Evolutionary conservation across 1,284 basidiomycete genomes (phyloP), one percentile per base, ranked within the genome.

Genomic region (Boletus semigastroideus): DNA sequence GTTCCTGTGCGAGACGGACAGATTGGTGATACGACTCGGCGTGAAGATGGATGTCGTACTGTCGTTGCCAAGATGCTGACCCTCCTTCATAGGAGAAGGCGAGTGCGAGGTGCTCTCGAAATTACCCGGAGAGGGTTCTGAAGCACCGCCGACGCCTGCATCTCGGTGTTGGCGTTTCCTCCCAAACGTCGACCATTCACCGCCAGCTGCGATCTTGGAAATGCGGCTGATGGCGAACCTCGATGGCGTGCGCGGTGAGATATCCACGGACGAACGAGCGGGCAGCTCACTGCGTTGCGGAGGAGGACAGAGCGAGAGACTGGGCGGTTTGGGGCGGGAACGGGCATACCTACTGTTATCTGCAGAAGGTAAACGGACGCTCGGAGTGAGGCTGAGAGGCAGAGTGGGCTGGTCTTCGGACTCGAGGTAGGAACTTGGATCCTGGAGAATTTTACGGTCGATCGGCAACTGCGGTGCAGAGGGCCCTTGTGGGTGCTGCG

Each of bases 181-280:
- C 17, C 76, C 76, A 62, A 77, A 78, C 10, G 75, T 77, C 13
- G 76, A 68, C 76, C 75, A 78, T 46, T 68, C 70, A 8, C 69
- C 67, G 22, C 60, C 59, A 0, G 64, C 48, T 3, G 66, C 54
- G 20, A 68, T 46, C 28, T 58, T 62, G 52, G 65, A 70, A 38
- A 58, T 56, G 54, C 57, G 69, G 42, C 47, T 64, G 42, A 57
- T 53, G 39, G 52, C 54, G 52, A 53, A 46, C 48, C 41, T 48
- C 12, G 62, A 43, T 31, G 53, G 54, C 4, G 54, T 50, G 43
- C 41, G 57, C 16, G 49, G 48, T n/a, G 48, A 49, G 42, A 53
- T 47, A 41, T 59, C 57, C 40, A 42, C 25, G 34, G 49, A 43
- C 19, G 52, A 36, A n/a, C 31, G 34, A 30, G 28, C 14, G 16